These are phyloP conservation scores for Diaporthe batatas DNA, from an alignment of 2,329 filamentous ascomycete species.

Conservation along the genomic window DNA sequence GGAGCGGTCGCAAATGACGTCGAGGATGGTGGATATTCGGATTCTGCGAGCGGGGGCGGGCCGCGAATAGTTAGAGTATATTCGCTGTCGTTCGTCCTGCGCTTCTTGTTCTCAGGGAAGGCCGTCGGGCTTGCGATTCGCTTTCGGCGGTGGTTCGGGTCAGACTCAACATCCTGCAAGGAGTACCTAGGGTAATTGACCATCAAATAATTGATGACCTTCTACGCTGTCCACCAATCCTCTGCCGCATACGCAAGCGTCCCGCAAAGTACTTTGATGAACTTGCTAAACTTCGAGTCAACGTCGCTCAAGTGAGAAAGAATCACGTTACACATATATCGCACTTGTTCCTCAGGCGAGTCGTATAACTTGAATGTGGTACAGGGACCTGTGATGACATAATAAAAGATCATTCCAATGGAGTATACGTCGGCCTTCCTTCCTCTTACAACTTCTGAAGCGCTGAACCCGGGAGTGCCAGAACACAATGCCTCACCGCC, in stretches of 20 bases:
- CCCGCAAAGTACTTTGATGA: background rate
- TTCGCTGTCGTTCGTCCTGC: background rate
- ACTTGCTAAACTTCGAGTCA: background rate
- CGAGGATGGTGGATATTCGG: background rate
- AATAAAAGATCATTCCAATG: too few relatives aligned
- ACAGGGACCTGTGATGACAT: too few relatives aligned
- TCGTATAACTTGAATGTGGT: too few relatives aligned
- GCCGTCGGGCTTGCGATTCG: background rate
- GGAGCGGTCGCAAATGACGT: slow-evolving; percentile 1
- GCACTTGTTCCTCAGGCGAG: too few relatives aligned
- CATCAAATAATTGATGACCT: too few relatives aligned
- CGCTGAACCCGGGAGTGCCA: too few relatives aligned
- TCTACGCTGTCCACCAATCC: background rate
- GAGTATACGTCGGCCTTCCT: too few relatives aligned
- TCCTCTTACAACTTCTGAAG: too few relatives aligned
- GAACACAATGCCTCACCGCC: too few relatives aligned
- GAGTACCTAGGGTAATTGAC: background rate
- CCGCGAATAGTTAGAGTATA: background rate
- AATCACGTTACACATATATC: too few relatives aligned
- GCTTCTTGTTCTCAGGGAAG: slow-evolving; percentile 4
- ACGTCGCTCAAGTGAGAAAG: background rate
- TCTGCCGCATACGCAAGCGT: background rate
- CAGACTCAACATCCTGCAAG: background rate
- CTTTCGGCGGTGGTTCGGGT: background rate
- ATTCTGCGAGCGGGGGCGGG: background rate